phyloP scores from a whole-genome alignment of 1,284 basidiomycete species.

The Melampsora americana region DNA sequence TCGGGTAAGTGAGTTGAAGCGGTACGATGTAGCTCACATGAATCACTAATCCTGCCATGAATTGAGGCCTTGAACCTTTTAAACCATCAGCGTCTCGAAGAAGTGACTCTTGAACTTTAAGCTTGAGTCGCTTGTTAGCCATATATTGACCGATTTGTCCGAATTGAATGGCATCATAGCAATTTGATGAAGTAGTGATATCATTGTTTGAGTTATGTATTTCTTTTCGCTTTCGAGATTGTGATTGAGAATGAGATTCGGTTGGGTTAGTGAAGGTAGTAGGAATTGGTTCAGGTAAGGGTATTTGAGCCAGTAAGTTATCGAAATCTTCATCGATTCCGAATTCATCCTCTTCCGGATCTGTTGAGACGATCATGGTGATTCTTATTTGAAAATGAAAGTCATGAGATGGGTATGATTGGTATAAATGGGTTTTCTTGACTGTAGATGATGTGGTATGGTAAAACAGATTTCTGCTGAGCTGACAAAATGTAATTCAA shows the following conservation, averaged over 20 bases:
- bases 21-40: slow-evolving; percentile 61
- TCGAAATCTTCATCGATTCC: slow-evolving; percentile 28
- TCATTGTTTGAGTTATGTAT: too few species aligned
- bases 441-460: background rate
- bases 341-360: too few species aligned
- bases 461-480: background rate
- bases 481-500: too few species aligned
- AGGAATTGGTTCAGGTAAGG: background rate
- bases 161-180: slow-evolving; percentile 73
- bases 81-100: slow-evolving; percentile 46
- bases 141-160: slow-evolving; percentile 83
- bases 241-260: background rate
- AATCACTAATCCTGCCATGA: slow-evolving; percentile 71
- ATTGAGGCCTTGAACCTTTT: slow-evolving; percentile 56
- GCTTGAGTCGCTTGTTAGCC: slow-evolving; percentile 80
- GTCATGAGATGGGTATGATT: background rate
- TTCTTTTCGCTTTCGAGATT: too few species aligned
- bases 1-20: background rate
- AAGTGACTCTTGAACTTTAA: slow-evolving; percentile 54
- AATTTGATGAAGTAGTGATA: too few species aligned
- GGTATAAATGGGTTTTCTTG: background rate
- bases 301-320: slow-evolving; percentile 20
- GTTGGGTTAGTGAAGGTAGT: too few species aligned
- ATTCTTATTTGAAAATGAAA: too few species aligned
- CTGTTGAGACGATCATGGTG: too few species aligned